phyloP scores from a whole-genome alignment of 2,329 filamentous ascomycete species.

The Pseudohalonectria lignicola region DNA sequence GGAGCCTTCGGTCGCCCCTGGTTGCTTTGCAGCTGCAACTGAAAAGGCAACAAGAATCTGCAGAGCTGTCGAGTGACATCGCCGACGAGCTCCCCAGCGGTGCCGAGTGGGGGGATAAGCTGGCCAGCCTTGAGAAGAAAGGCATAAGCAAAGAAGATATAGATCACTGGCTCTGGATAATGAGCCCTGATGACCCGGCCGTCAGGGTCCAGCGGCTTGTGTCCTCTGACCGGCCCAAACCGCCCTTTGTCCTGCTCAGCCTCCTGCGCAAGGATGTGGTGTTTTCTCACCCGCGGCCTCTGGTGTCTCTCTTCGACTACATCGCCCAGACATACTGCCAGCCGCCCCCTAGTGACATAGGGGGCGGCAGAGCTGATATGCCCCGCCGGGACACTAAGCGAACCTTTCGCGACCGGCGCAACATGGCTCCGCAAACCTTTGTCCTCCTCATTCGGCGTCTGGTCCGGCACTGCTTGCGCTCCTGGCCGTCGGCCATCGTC shows the following conservation, averaged over 20 bases:
- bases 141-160: conserved; percentile 22
- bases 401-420: too few species aligned
- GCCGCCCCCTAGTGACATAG: conserved; percentile 11
- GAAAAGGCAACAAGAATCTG: too few species aligned
- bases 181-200: conserved; percentile 22
- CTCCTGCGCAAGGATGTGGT: conserved; percentile 22
- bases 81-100: conserved; percentile 10
- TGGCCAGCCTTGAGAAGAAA: conserved; percentile 10
- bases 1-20: conserved; percentile 13
- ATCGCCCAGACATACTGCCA: conserved; percentile 13
- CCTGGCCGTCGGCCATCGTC: conserved; percentile 18
- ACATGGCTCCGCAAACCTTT: conserved; percentile 14
- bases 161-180: conserved; percentile 29
- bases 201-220: conserved; percentile 22
- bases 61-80: too few species aligned
- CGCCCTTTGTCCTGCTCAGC: conserved; percentile 25
- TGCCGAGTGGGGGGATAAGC: conserved; percentile 18
- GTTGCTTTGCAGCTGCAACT: conserved; percentile 13
- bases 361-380: conserved; percentile 15
- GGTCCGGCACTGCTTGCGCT: conserved; percentile 13
- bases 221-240: conserved; percentile 20
- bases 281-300: conserved; percentile 17
- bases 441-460: conserved; percentile 13
- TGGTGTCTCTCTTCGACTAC: conserved; percentile 22
- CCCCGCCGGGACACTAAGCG: too few species aligned